Base-by-base conservation (phyloP, 2,329 filamentous ascomycete species). In the Exophiala sp. region DNA sequence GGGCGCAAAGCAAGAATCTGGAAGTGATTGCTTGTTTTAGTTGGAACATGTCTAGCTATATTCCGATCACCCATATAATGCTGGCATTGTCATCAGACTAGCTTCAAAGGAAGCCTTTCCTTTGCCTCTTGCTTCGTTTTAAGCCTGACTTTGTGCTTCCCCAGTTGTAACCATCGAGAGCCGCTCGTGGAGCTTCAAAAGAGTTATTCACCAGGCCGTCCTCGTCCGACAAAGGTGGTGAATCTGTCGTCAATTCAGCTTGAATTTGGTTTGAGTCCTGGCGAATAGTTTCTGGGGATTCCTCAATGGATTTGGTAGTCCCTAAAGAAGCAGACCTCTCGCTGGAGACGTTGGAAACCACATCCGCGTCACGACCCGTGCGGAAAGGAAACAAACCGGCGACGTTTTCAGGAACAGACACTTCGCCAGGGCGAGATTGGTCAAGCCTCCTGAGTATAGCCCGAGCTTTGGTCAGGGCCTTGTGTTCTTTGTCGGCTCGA, bases 401-500 rank as follows among this genome's bases (percentile, higher is more conserved):
- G 24, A 5, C 24, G 7, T 29, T 29, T 8, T 29, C 24, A 29
- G 24, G 24, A 29, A 5, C 24, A 29, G 24, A 29, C 24, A 45
- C 16, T 29, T 45, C 42, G 16, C 29, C 24, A 9, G 42, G 42
- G 42, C 24, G 42, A 45, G 21, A 45, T 29, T 45, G 42, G 20
- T 45, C 42, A 45, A 45, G 42, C 20, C 42, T 45, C 42, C 42
- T 45, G 5, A 45, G 42, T 24, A 45, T 34, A 45, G 42, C 42
- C 16, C 42, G 42, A 24, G 29, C 42, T 45, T 45, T 45, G 11
- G 42, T 45, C 42, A 45, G 29, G 29, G 29, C 42, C 29, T 29
- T 45, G 42, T 45, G 42, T 45, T 45, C 42, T 29, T 45, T 45
- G 16, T 45, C 42, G 42, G 29, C 42, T n/a, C 42, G 42, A 45